Evolutionary conservation across 2,329 filamentous ascomycete species (phyloP).

Genomic region (Macrophomina pseudophaseolina): DNA sequence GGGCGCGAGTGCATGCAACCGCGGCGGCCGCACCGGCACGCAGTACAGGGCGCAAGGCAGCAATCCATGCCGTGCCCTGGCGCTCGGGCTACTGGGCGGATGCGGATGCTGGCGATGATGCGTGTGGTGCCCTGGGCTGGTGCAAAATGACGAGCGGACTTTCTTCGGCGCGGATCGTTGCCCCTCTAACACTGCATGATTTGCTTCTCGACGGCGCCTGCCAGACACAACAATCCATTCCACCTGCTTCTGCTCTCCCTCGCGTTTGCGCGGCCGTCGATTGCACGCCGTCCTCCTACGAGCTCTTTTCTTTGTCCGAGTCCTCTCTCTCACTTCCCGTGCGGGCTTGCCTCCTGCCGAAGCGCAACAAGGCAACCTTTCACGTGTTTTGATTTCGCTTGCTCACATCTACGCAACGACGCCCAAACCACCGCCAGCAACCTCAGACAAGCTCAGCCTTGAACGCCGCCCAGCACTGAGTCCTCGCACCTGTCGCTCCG

Average conservation of each 20-base stretch:
- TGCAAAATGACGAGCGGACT: constrained; percentile 7
- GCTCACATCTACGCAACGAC: constrained; percentile 40
- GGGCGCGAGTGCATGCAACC: constrained; percentile 3
- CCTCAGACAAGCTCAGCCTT: background rate
- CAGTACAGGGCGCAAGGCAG: background rate
- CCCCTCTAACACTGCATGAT: constrained; percentile 24
- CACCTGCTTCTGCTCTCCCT: constrained; percentile 21
- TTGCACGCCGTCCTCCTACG: constrained; percentile 15
- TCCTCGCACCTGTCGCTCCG: background rate
- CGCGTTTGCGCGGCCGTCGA: constrained; percentile 8
- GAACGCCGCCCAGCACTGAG: constrained; percentile 5
- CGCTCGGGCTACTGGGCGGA: constrained; percentile 17
- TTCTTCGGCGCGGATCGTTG: constrained; percentile 12
- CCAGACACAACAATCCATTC: constrained; percentile 25
- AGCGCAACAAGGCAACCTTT: constrained; percentile 33
- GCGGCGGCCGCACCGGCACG: background rate
- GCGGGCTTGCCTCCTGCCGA: background rate
- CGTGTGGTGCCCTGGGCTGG: background rate
- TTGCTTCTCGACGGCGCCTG: constrained; percentile 24
- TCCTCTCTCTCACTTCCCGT: constrained; percentile 23
- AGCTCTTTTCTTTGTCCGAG: constrained; percentile 25
- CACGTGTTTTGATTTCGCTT: constrained; percentile 39
- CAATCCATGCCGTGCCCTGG: too few species aligned
- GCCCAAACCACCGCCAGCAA: constrained; percentile 22
- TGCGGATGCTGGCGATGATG: background rate